Base-by-base conservation (phyloP, 495 filamentous ascomycete genomes). In the Aspergillus hancockii region DNA sequence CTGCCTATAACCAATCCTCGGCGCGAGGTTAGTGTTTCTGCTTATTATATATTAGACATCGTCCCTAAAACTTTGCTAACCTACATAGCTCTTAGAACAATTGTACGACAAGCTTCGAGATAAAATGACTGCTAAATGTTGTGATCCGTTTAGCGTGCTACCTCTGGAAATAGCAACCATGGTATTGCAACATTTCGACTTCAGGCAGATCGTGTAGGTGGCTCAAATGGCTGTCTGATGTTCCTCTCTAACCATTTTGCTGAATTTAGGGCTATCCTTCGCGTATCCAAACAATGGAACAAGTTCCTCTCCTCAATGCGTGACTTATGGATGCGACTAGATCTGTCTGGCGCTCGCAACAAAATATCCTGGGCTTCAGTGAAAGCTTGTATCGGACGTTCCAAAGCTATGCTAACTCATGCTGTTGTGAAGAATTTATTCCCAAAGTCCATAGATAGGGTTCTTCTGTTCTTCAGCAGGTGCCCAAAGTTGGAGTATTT, bases 231-330 rank as follows among this genome's bases (percentile, higher is more conserved):
- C 46, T 22, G 19, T 30, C 31, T 46, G 4, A 14, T 2, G 21
- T 13, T 51, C n/a, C 12, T 28, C 40, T n/a, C 30, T 52, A 34
- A 38, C 52, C 25, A 7, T 28, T 3, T 7, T 57, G 21, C 41
- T 32, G 49, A 47, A 14, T 23, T 13, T 50, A 83, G 82, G 13
- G 72, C 67, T 32, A 76, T 80, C 38, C 66, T 81, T 8, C 76
- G 81, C 0, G 83, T 88, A 8, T 83, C 77, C 9, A 81, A 79
- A 66, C 55, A 64, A 52, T 88, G 85, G 85, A 65, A 73, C 16
- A 58, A 61, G 4, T 77, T 82, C 38, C 64, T 86, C 5, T 68
- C 67, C 36, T 76, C 74, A 1, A 63, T 73, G 41, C 69, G 75
- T 0, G 58, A 66, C 9, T 65, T 85, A 0, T 88, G 83, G 83